Evolutionary conservation across 2,329 filamentous ascomycete species (phyloP), one percentile per base, ranked within the genome.

Genomic region (Colletotrichum orchidophilum): DNA sequence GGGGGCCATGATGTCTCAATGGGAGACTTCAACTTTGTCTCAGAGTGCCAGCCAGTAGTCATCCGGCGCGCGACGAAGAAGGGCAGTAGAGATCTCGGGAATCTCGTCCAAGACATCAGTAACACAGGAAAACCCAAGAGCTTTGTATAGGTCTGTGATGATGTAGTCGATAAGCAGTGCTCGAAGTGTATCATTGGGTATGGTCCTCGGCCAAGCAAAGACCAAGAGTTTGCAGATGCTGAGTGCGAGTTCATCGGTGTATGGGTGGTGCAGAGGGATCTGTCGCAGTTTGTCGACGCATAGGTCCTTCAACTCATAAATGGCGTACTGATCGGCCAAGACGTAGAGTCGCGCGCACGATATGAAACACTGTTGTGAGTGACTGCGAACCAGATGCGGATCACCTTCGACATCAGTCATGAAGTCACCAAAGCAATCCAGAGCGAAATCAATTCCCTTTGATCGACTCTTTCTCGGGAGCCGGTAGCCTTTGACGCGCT

Each of bases 231-330:
- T 5, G 6, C 39, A 60, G 39, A 49, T 8, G 0, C 15, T 12
- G 12, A 1, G 3, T 18, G 26, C 9, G 2, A 42, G 3, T 6
- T 26, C 13, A 0, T 26, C 12, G 2, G 15, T 5, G 9, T 24
- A 1, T 2, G 21, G 6, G 13, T 15, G 24, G 6, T 57, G 33
- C 11, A 15, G n/a, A n/a, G 39, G 3, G 11, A 35, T 26, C 4
- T 15, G 5, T n/a, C 31, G 31, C 12, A 60, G 5, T 3, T 46
- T 60, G 6, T 46, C 15, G 3, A 46, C 9, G 7, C 24, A 60
- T n/a, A 46, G 5, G 4, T 4, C 1, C 15, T 27, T 13, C 24
- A 60, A 18, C 1, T 12, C 15, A 0, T 1, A 8, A n/a, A 60
- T 1, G 9, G 5, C 35, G 3, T 21, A 46, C 5, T 6, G 18